These are phyloP conservation scores for Asterophora parasitica DNA, from an alignment of 768 basidiomycete species.

Conservation along the genomic window DNA sequence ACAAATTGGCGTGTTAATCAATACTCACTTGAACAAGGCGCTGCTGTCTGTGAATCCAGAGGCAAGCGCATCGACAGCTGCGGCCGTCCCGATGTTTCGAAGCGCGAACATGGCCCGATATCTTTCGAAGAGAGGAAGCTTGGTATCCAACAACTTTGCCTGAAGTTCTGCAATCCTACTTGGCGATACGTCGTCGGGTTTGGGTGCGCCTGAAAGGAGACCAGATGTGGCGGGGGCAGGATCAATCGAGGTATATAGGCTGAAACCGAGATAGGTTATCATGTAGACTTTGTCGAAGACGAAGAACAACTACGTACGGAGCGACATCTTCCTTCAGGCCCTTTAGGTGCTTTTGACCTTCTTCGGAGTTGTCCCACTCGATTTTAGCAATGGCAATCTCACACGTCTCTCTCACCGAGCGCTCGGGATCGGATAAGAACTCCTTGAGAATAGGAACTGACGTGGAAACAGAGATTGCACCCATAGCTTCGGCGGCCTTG, in stretches of 20 bases:
- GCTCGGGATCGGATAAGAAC: conserved; percentile 67
- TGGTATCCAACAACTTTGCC: conserved; percentile 57
- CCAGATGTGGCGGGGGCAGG: conserved; percentile 79
- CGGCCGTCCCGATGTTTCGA: conserved; percentile 83
- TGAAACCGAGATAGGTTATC: too few relatives aligned
- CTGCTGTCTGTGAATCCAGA: conserved; percentile 86
- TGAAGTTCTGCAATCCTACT: conserved; percentile 51
- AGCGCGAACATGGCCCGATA: conserved; percentile 99
- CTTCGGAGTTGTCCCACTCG: conserved; percentile 82
- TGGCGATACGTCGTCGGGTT: conserved; percentile 44
- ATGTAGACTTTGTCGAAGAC: not conserved
- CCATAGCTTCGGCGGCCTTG: conserved; percentile 98
- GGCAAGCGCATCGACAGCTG: conserved; percentile 87
- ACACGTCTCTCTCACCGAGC: conserved; percentile 88
- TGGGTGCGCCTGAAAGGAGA: conserved; percentile 51
- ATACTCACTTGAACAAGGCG: conserved; percentile 84
- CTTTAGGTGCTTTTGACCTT: conserved; percentile 48
- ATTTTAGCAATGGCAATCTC: conserved; percentile 97
- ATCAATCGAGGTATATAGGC: conserved; percentile 80
- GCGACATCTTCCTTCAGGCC: conserved; percentile 24
- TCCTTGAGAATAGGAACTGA: conserved; percentile 68
- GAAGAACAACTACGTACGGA: conserved; percentile 29
- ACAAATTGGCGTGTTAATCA: not conserved
- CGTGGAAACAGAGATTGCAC: conserved; percentile 71
- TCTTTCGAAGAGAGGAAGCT: conserved; percentile 78